Base-by-base conservation (phyloP, 805 yeast genomes). In the Myxozyma udenii region DNA sequence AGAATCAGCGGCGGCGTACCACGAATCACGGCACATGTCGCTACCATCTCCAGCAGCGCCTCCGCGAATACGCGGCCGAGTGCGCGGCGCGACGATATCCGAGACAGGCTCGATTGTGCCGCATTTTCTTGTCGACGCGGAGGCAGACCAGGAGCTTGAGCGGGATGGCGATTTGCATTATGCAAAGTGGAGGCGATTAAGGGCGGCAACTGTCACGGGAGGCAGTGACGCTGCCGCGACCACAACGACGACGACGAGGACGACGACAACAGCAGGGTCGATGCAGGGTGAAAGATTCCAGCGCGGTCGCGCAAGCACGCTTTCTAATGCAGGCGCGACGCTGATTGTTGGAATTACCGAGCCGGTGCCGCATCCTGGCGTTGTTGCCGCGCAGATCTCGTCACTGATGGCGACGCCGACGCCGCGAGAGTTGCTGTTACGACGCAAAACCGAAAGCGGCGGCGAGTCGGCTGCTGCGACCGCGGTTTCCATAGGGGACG, bases 331-430 rank as follows among this genome's bases (percentile, higher is more conserved):
- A 11, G 49, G 46, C 26, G 49, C 36, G 5, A 44, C 44, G 22
- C 18, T 48, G 21, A 32, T 53, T 2, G 54, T 21, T 11, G 49
- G 50, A 4, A 30, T 55, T 9, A 53, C 57, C 7, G 52, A 51
- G 22, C 51, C 50, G 9, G 44, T 58, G 2, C 49, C 53, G 11
- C 53, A 46, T 38, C 52, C 60, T 12, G 60, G 60, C 26, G 46
- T 55, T 26, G 51, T 55, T 57, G 60, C 51, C 1, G 50, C 45
- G 11, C 46, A 51, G 7, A 42, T 54, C 35, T 12, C 50, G n/a
- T 46, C 42, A 4, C 43, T 36, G n/a, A 51, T 53, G 3, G 51
- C 28, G 12, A 36, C 51, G 3, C 60, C 58, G 3, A 25, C 49
- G 3, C 58, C 50, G 25, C 19, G 24, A 5, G 51, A 51, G 12